phyloP scores from a whole-genome alignment of 1,139 yeast genomes.

The Pichia sp. region DNA sequence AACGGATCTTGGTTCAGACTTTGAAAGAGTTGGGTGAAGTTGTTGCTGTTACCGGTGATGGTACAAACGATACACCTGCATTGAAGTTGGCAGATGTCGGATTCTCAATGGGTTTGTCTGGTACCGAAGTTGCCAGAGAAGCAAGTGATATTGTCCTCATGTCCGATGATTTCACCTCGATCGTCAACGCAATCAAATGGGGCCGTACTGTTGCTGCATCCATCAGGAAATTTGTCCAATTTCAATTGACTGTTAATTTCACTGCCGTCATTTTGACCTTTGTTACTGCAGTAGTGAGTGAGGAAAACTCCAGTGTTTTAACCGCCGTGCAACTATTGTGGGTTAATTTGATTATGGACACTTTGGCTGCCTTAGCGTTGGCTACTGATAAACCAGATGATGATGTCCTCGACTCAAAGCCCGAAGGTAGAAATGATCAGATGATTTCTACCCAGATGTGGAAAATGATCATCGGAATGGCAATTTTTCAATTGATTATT shows the following conservation, averaged over 20 bases:
- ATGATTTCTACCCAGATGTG: constrained; percentile 90
- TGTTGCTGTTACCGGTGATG: constrained; percentile 98
- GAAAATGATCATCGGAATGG: constrained; percentile 95
- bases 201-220: constrained; percentile 96
- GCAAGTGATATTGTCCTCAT: constrained; percentile 91
- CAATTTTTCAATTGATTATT: constrained; percentile 67
- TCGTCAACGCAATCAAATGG: constrained; percentile 98
- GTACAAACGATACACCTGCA: constrained; percentile 96
- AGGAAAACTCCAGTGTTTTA: constrained; percentile 75
- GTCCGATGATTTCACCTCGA: constrained; percentile 94
- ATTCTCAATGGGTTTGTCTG: constrained; percentile 89
- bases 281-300: constrained; percentile 84
- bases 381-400: constrained; percentile 97
- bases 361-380: constrained; percentile 92
- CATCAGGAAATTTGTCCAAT: constrained; percentile 91
- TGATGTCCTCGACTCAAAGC: constrained; percentile 70
- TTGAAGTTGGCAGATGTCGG: constrained; percentile 89
- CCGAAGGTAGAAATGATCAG: constrained; percentile 78
- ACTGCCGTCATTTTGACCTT: constrained; percentile 93
- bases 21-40: constrained; percentile 79
- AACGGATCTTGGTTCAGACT: constrained; percentile 79
- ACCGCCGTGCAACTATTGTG: constrained; percentile 96
- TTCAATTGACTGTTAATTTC: constrained; percentile 91
- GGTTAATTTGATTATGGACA: constrained; percentile 98
- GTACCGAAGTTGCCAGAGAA: constrained; percentile 92